Conservation (phyloP, 2,329 filamentous ascomycete species). For the Ceratocystis destructans region DNA sequence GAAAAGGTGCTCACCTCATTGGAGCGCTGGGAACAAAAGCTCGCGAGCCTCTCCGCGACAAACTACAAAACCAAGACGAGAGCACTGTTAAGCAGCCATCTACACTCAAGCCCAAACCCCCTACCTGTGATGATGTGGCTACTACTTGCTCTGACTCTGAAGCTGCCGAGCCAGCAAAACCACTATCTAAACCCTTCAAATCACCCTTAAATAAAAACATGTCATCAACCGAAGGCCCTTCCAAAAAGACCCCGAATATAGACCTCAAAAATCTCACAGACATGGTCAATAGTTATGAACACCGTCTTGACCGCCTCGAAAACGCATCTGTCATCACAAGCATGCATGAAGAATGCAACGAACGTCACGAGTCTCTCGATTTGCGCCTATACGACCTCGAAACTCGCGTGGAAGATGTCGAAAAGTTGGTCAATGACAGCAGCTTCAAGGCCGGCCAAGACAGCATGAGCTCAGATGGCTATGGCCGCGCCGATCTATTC, state of each 20-base stretch:
- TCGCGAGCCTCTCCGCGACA: constrained; percentile 26
- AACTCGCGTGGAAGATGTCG: constrained; percentile 45
- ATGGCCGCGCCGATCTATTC: constrained; percentile 34
- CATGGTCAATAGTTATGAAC: constrained; percentile 46
- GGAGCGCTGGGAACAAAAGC: constrained; percentile 28
- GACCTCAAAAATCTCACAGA: constrained; percentile 36
- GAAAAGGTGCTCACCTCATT: constrained; percentile 42
- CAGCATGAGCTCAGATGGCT: constrained; percentile 31
- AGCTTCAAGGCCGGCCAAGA: constrained; percentile 30
- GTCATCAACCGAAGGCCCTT: neutral
- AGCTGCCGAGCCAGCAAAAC: constrained; percentile 6
- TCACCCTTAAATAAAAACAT: neutral
- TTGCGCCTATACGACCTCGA: constrained; percentile 57
- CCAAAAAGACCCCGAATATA: constrained; percentile 23
- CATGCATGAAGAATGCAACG: constrained; percentile 54
- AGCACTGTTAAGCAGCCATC: neutral
- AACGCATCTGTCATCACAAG: constrained; percentile 49
- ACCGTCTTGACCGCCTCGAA: constrained; percentile 55
- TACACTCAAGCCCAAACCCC: neutral
- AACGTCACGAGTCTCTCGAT: constrained; percentile 53
- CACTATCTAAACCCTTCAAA: neutral
- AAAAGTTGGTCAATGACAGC: constrained; percentile 29
- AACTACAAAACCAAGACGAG: constrained; percentile 9
- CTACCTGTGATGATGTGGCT: constrained; percentile 18
- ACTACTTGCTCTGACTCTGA: constrained; percentile 21